Percentiles rank a stretch among this genome's conserved stretches.
phyloP scores from a whole-genome alignment of 2,329 filamentous ascomycete species.

The Exophiala spinifera region DNA sequence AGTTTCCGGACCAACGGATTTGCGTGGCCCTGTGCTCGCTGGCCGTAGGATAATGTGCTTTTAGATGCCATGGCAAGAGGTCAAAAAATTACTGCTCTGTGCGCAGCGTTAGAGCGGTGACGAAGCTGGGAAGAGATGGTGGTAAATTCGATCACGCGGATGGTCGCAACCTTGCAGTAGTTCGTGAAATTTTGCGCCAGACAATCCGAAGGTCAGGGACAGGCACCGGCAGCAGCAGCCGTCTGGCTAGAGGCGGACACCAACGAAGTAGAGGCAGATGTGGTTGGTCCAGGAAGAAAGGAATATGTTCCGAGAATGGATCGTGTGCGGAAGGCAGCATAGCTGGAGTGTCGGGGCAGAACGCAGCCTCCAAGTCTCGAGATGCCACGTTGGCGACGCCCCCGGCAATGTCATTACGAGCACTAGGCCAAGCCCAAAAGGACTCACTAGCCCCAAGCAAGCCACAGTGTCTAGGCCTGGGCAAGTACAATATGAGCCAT shows the following conservation, averaged over 20 bases:
- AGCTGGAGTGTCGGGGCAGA: not conserved
- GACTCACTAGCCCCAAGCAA: not conserved
- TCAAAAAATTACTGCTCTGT: not conserved
- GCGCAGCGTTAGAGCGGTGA: not conserved
- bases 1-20: constrained; percentile 44
- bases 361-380: not conserved
- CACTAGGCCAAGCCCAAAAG: not conserved
- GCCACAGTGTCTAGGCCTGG: not conserved
- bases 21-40: constrained; percentile 41
- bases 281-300: constrained; percentile 12
- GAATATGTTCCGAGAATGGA: constrained; percentile 1
- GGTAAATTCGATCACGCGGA: not conserved
- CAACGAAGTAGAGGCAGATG: not conserved
- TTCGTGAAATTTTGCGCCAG: not conserved
- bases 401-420: not conserved
- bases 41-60: constrained; percentile 40
- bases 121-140: not conserved
- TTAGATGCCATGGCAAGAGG: constrained; percentile 42
- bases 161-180: constrained; percentile 3
- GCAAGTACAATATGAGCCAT: not conserved
- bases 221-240: constrained; percentile 16
- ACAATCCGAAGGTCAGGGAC: constrained; percentile 8
- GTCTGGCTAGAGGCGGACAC: not conserved
- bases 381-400: constrained; percentile 1
- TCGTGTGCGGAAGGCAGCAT: not conserved